A percentile compares a stretch with the other conserved stretches of the same genome.
Evolutionary conservation across 2,329 filamentous ascomycete species (phyloP).

Genomic region (Cryphonectria radicalis): DNA sequence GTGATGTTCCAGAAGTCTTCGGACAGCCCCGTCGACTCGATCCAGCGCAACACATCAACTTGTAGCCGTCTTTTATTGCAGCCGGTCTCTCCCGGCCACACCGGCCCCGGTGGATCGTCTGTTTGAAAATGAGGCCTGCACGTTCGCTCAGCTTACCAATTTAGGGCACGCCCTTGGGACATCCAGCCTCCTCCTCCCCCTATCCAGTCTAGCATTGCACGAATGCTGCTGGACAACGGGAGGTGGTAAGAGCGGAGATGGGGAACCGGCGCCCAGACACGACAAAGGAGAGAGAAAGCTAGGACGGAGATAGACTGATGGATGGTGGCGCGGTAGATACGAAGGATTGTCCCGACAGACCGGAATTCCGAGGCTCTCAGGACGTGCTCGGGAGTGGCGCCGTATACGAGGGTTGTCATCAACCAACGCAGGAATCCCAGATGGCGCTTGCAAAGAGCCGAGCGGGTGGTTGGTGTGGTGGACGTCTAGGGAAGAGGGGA

Average conservation of each 20-base stretch:
- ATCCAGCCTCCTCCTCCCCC: background rate
- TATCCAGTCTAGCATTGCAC: background rate
- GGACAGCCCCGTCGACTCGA: background rate
- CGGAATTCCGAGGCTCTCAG: constrained; percentile 1
- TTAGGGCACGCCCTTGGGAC: background rate
- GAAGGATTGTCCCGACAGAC: constrained; percentile 13
- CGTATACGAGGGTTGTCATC: constrained; percentile 6
- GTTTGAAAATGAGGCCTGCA: background rate
- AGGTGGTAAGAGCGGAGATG: background rate
- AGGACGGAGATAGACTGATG: background rate
- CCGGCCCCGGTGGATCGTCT: background rate
- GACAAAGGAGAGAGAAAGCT: background rate
- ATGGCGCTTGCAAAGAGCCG: background rate
- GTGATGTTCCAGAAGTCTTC: background rate
- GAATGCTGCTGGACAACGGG: background rate
- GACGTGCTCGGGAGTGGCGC: background rate
- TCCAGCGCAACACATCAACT: background rate
- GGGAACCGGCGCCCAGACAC: no score
- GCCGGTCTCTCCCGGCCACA: background rate
- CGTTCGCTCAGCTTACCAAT: background rate
- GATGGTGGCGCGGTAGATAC: background rate
- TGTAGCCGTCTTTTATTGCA: background rate
- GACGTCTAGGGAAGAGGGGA: background rate
- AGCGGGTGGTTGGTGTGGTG: background rate
- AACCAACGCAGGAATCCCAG: background rate